Conservation (phyloP, 2,329 filamentous ascomycete species). For the Bretziella fagacearum region DNA sequence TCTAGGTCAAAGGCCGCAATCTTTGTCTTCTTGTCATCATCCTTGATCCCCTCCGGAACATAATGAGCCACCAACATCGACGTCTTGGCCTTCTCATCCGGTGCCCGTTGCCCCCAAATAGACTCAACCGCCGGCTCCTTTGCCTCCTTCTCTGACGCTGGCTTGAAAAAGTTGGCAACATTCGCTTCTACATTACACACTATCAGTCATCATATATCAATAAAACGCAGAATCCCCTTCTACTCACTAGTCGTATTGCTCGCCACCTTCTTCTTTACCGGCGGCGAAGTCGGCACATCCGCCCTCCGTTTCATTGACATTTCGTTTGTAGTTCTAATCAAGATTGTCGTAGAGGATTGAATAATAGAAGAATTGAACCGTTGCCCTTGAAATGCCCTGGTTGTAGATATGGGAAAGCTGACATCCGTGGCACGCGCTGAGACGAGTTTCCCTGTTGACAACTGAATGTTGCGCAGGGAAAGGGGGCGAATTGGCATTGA, state of each 20-base stretch:
- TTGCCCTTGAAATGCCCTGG: neutral
- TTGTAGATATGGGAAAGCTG: neutral
- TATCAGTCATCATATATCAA: too few relatives aligned
- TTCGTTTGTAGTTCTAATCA: neutral
- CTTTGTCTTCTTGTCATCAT: conserved; percentile 29
- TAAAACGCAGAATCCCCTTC: too few relatives aligned
- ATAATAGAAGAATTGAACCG: neutral
- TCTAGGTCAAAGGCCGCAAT: conserved; percentile 65
- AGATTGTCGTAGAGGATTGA: neutral
- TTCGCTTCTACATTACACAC: conserved; percentile 53
- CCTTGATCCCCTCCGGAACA: conserved; percentile 26
- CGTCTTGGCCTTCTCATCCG: conserved; percentile 28
- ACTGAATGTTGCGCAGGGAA: neutral
- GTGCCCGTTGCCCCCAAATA: conserved; percentile 49
- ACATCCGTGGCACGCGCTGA: neutral
- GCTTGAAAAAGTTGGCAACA: conserved; percentile 76
- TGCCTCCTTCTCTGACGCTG: conserved; percentile 66
- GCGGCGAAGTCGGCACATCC: conserved; percentile 7
- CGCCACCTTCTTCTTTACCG: conserved; percentile 7
- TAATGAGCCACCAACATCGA: conserved; percentile 65
- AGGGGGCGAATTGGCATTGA: neutral
- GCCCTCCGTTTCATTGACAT: conserved; percentile 8
- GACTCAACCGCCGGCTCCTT: conserved; percentile 28
- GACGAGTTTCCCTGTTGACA: neutral
- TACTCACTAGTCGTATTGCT: conserved; percentile 9